A percentile compares a stretch with the other conserved stretches of the same genome.
Conservation (phyloP, 2,329 filamentous ascomycete species). For the Fusarium paranaense region DNA sequence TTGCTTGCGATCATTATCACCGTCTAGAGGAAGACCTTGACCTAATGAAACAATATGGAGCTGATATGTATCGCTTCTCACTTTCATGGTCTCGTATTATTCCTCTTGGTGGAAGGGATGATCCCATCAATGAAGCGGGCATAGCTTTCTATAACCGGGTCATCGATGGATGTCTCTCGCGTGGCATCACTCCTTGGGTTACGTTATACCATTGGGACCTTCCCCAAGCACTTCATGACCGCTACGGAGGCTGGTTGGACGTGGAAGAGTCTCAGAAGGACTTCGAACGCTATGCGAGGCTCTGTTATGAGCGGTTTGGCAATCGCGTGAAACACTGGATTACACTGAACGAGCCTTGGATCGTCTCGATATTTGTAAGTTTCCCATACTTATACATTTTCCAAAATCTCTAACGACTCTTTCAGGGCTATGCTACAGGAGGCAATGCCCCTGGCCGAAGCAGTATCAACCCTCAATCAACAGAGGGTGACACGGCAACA, state of each 20-base stretch:
- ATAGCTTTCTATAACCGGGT: constrained; percentile 70
- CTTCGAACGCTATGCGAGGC: constrained; percentile 51
- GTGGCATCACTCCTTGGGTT: constrained; percentile 70
- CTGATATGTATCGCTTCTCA: constrained; percentile 73
- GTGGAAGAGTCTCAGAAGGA: constrained; percentile 48
- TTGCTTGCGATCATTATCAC: constrained; percentile 59
- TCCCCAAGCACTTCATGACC: constrained; percentile 50
- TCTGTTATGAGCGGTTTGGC: constrained; percentile 56
- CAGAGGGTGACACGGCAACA: constrained; percentile 48
- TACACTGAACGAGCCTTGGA: constrained; percentile 55
- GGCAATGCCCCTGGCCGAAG: constrained; percentile 50
- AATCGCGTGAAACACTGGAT: constrained; percentile 54
- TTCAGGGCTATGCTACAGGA: constrained; percentile 49
- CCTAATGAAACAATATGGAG: constrained; percentile 67
- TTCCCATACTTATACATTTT: rapidly evolving
- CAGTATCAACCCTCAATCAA: constrained; percentile 41
- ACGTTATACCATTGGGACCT: constrained; percentile 75
- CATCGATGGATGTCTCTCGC: constrained; percentile 67
- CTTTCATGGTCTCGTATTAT: constrained; percentile 76
- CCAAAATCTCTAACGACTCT: rapidly evolving
- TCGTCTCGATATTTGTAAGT: constrained; percentile 50
- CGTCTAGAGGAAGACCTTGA: constrained; percentile 65
- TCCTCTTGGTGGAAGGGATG: constrained; percentile 71
- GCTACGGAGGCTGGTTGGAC: constrained; percentile 52
- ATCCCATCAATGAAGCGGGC: constrained; percentile 71